phyloP scores from a whole-genome alignment of 2,329 filamentous ascomycete genomes.

The Fusarium metavorans region DNA sequence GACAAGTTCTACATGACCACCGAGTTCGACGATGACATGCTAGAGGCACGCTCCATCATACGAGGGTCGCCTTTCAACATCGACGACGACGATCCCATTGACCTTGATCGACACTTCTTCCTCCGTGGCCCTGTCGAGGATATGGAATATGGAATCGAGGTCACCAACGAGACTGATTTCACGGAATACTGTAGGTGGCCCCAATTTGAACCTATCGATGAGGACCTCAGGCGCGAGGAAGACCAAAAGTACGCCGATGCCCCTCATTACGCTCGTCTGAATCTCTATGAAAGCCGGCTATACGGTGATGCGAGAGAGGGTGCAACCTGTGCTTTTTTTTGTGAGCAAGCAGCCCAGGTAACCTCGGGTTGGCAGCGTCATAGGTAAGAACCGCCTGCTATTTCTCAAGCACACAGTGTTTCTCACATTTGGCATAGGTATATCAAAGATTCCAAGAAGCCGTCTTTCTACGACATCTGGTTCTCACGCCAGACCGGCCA shows the following conservation, averaged over 20 bases:
- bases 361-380: no score
- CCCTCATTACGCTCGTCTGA: no score
- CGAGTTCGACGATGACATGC: background rate
- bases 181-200: background rate
- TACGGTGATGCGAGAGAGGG: no score
- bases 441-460: background rate
- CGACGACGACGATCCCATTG: slow-evolving; percentile 24
- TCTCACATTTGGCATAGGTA: no score
- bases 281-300: no score
- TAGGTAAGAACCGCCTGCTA: no score
- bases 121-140: slow-evolving; percentile 4
- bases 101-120: slow-evolving; percentile 26
- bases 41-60: background rate
- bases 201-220: background rate
- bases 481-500: background rate
- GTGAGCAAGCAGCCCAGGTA: no score
- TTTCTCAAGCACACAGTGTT: no score
- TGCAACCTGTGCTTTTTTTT: no score
- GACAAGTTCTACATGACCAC: background rate
- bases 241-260: no score
- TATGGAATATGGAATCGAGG: background rate
- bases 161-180: background rate
- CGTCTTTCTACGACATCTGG: background rate
- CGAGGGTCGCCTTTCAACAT: slow-evolving; percentile 22
- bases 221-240: no score